Evolutionary conservation across 371 early-diverging fungal genomes (phyloP).

Genomic region (Lichtheimia ramosa): DNA sequence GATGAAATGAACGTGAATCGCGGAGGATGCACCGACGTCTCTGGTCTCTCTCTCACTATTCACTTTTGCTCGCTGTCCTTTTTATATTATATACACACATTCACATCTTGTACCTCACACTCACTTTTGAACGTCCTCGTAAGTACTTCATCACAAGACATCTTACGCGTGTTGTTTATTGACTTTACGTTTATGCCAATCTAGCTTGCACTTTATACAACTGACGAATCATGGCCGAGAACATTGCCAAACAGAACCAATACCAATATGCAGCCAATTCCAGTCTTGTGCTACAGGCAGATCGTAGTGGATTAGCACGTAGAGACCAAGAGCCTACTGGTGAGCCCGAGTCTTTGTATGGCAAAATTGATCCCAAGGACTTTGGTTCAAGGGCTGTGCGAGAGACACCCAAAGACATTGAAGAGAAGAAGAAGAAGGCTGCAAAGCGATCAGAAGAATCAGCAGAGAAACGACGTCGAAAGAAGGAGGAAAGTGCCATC

Average conservation of each 20-base stretch:
- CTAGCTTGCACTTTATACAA: too few relatives aligned
- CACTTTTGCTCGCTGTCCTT: too few relatives aligned
- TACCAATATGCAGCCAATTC: conserved; percentile 93
- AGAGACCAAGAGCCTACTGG: conserved; percentile 94
- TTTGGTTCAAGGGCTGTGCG: conserved; percentile 86
- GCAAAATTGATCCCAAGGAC: conserved; percentile 79
- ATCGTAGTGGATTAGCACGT: conserved; percentile 80
- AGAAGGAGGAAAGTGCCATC: conserved; percentile 61
- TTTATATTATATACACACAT: too few relatives aligned
- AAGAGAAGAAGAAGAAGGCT: conserved; percentile 66
- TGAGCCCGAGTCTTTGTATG: conserved; percentile 92
- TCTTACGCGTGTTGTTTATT: too few relatives aligned
- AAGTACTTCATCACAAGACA: too few relatives aligned
- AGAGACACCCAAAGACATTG: conserved; percentile 66
- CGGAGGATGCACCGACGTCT: too few relatives aligned
- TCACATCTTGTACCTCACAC: too few relatives aligned
- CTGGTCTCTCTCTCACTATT: too few relatives aligned
- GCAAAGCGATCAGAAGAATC: conserved; percentile 44
- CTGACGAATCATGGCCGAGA: conserved; percentile 67
- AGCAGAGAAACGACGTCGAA: conserved; percentile 54
- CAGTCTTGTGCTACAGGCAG: conserved; percentile 90
- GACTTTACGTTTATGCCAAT: too few relatives aligned
- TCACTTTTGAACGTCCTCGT: too few relatives aligned
- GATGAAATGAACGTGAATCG: too few relatives aligned
- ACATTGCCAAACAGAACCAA: conserved; percentile 72